Conservation (phyloP, 2,329 filamentous ascomycete genomes). For the Alternaria metachromatica region DNA sequence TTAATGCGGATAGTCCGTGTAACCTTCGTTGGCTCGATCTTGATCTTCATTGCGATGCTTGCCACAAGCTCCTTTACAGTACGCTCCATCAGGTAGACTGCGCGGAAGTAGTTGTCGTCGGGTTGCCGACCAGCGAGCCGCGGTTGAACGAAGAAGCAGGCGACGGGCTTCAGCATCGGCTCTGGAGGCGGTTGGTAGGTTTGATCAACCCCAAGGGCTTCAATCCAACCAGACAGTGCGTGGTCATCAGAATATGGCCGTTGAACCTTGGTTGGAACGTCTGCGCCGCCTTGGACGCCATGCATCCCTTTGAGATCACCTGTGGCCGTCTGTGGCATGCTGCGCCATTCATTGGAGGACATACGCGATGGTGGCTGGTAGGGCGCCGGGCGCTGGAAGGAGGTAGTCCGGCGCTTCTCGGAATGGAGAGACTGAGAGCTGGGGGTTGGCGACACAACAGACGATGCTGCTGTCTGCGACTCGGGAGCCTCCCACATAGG, state of each 20-base stretch:
- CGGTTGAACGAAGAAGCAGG: slow-evolving; percentile 84
- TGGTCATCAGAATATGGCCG: slow-evolving; percentile 66
- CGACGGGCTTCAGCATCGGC: slow-evolving; percentile 73
- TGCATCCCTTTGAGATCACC: slow-evolving; percentile 57
- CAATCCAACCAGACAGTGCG: slow-evolving; percentile 81
- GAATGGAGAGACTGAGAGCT: slow-evolving; percentile 55
- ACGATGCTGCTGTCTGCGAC: slow-evolving; percentile 63
- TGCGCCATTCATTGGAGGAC: slow-evolving; percentile 63
- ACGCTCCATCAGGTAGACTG: slow-evolving; percentile 82
- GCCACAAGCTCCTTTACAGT: slow-evolving; percentile 76
- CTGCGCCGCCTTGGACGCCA: slow-evolving; percentile 54
- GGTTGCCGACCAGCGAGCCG: slow-evolving; percentile 56
- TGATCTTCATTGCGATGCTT: slow-evolving; percentile 79
- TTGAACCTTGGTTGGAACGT: slow-evolving; percentile 62
- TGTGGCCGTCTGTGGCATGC: slow-evolving; percentile 61
- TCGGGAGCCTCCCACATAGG: slow-evolving; percentile 57
- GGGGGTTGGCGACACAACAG: slow-evolving; percentile 59
- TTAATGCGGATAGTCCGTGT: slow-evolving; percentile 75
- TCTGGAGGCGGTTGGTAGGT: slow-evolving; percentile 82
- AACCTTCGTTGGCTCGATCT: slow-evolving; percentile 75
- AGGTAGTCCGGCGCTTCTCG: slow-evolving; percentile 49
- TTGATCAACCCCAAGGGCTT: slow-evolving; percentile 87
- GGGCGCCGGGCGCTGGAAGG: slow-evolving; percentile 54
- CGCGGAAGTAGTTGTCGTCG: slow-evolving; percentile 75
- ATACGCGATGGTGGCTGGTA: slow-evolving; percentile 53